phyloP scores from a whole-genome alignment of 1,284 basidiomycete genomes.

The Blastosporella zonata region DNA sequence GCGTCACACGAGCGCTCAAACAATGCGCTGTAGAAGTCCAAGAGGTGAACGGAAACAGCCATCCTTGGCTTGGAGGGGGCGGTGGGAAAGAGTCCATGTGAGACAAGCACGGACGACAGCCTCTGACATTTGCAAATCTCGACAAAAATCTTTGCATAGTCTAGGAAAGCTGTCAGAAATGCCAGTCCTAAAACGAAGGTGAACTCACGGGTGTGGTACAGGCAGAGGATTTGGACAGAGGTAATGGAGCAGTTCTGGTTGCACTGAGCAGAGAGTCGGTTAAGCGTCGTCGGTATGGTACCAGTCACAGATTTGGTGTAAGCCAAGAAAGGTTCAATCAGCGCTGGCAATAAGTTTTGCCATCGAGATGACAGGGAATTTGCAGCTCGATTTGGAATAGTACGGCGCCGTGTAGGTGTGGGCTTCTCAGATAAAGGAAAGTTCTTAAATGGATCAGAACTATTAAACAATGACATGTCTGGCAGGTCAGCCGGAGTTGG shows the following conservation, averaged over 20 bases:
- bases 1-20: conserved; percentile 3
- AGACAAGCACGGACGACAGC: conserved; percentile 14
- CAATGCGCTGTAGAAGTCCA: not conserved
- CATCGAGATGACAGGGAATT: not conserved
- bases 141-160: not conserved
- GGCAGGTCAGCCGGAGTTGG: no score
- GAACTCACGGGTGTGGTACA: not conserved
- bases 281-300: not conserved
- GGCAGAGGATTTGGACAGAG: not conserved
- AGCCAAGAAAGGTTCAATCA: not conserved
- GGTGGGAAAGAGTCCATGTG: conserved; percentile 23
- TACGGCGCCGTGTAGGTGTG: not conserved
- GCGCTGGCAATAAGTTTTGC: not conserved
- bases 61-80: conserved; percentile 20
- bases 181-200: not conserved
- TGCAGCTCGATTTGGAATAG: not conserved
- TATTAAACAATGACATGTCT: no score
- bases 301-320: not conserved
- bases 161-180: conserved; percentile 8
- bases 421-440: not conserved
- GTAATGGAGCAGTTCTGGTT: not conserved
- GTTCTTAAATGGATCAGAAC: no score
- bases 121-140: not conserved
- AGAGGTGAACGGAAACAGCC: conserved; percentile 11
- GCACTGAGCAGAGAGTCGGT: not conserved